Conservation (phyloP, 2,329 filamentous ascomycete genomes). For the Diaporthe destruens region DNA sequence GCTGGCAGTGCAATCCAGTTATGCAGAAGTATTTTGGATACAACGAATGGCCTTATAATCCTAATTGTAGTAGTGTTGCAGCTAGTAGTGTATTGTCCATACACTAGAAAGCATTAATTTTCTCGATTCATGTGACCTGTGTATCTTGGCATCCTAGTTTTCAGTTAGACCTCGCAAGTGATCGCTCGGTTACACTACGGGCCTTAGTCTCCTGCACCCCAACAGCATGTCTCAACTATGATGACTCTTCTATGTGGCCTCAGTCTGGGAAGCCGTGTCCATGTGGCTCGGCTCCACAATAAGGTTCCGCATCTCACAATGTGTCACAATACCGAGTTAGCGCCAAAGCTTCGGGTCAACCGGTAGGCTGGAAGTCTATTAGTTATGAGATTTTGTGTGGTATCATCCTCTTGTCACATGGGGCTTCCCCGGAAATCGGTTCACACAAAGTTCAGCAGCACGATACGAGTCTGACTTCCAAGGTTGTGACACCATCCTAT, state of each 20-base stretch:
- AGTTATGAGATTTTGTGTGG: background rate
- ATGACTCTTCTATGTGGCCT: background rate
- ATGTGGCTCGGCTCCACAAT: background rate
- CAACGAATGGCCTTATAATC: too few species aligned
- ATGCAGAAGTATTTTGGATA: too few species aligned
- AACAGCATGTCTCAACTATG: background rate
- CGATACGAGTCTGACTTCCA: too few species aligned
- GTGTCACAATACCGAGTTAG: background rate
- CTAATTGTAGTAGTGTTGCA: too few species aligned
- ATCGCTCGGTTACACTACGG: too few species aligned
- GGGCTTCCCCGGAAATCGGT: background rate
- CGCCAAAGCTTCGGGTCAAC: background rate
- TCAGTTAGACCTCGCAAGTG: too few species aligned
- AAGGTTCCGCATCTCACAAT: slow-evolving; percentile 6
- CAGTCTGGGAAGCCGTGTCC: background rate
- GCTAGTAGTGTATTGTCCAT: too few species aligned
- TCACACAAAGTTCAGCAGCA: background rate
- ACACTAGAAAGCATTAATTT: too few species aligned
- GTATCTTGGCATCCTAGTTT: too few species aligned
- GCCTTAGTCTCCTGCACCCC: background rate
- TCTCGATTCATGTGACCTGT: too few species aligned
- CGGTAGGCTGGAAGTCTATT: background rate
- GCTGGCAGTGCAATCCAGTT: too few species aligned
- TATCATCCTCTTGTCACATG: background rate
- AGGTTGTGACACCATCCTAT: background rate